Evolutionary conservation across 2,329 filamentous ascomycete genomes (phyloP).

Genomic region (Penicillium sp.): DNA sequence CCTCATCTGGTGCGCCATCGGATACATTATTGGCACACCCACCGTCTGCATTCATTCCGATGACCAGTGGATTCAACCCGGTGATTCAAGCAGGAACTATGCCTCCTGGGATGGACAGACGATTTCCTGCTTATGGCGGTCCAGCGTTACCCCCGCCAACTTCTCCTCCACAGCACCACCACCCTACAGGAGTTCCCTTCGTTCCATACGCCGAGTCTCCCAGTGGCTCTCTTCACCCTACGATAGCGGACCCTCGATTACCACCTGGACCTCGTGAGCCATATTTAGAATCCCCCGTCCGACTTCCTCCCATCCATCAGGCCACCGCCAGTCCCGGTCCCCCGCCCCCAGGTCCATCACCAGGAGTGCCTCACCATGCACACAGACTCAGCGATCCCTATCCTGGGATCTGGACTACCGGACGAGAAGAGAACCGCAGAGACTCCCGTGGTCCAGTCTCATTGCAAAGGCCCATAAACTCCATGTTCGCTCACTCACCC

Average conservation of each 20-base stretch:
- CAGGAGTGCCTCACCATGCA: slow-evolving; percentile 18
- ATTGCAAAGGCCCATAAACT: slow-evolving; percentile 26
- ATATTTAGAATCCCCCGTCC: slow-evolving; percentile 35
- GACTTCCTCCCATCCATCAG: slow-evolving; percentile 40
- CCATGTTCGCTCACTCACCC: slow-evolving; percentile 27
- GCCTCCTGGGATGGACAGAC: slow-evolving; percentile 25
- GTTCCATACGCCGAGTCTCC: slow-evolving; percentile 30
- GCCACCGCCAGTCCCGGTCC: slow-evolving; percentile 26
- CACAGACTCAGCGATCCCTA: slow-evolving; percentile 39
- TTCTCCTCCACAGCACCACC: slow-evolving; percentile 37
- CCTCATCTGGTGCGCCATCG: slow-evolving; percentile 32
- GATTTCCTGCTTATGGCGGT: slow-evolving; percentile 28
- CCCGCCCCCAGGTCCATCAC: neutral
- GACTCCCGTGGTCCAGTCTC: slow-evolving; percentile 22
- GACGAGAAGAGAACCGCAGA: slow-evolving; percentile 23
- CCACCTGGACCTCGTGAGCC: slow-evolving; percentile 28
- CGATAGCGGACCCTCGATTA: slow-evolving; percentile 25
- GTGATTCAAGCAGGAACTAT: slow-evolving; percentile 21
- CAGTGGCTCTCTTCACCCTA: slow-evolving; percentile 25
- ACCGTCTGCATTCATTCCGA: slow-evolving; percentile 27
- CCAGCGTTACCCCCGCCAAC: slow-evolving; percentile 30
- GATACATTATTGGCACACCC: slow-evolving; percentile 25
- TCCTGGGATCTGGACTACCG: slow-evolving; percentile 26
- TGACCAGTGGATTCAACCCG: slow-evolving; percentile 29
- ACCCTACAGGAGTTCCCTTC: slow-evolving; percentile 24